Conservation (phyloP, 2,329 filamentous ascomycete species). For the Coniella vitis region DNA sequence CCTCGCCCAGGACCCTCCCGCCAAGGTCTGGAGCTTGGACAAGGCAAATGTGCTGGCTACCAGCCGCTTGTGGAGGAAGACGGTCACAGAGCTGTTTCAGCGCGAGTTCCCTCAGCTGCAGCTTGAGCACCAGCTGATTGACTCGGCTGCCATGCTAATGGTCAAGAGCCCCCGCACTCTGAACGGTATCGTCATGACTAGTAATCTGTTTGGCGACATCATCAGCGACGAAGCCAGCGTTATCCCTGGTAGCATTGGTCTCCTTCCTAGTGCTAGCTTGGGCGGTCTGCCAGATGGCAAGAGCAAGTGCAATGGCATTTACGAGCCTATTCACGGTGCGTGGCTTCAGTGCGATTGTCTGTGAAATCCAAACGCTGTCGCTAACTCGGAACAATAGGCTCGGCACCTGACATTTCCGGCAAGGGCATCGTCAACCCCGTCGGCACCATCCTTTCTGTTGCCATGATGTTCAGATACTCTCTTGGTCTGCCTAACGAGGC, state of each 20-base stretch:
- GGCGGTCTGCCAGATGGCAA: constrained; percentile 81
- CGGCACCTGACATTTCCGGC: constrained; percentile 88
- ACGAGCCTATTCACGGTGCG: constrained; percentile 92
- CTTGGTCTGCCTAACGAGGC: constrained; percentile 73
- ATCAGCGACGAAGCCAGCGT: constrained; percentile 92
- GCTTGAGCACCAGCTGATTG: constrained; percentile 85
- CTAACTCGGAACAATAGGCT: constrained; percentile 48
- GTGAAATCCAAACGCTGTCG: no score
- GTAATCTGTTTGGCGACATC: constrained; percentile 94
- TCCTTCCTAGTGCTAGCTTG: constrained; percentile 82
- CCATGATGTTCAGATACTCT: constrained; percentile 95
- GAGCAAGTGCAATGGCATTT: constrained; percentile 84
- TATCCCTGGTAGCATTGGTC: constrained; percentile 82
- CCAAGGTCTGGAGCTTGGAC: constrained; percentile 79
- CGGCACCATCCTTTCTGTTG: constrained; percentile 83
- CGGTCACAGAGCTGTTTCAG: constrained; percentile 75
- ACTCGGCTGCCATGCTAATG: constrained; percentile 96
- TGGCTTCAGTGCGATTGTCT: neutral
- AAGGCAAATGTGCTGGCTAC: constrained; percentile 97
- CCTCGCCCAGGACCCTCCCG: constrained; percentile 65
- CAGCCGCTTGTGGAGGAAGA: constrained; percentile 81
- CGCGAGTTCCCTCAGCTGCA: constrained; percentile 84
- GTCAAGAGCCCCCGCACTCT: constrained; percentile 84
- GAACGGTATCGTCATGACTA: constrained; percentile 87
- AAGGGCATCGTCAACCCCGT: constrained; percentile 89